Evolutionary conservation across 177 flowering plant species (phyloP).

Genomic region (Vitis hybrid): DNA sequence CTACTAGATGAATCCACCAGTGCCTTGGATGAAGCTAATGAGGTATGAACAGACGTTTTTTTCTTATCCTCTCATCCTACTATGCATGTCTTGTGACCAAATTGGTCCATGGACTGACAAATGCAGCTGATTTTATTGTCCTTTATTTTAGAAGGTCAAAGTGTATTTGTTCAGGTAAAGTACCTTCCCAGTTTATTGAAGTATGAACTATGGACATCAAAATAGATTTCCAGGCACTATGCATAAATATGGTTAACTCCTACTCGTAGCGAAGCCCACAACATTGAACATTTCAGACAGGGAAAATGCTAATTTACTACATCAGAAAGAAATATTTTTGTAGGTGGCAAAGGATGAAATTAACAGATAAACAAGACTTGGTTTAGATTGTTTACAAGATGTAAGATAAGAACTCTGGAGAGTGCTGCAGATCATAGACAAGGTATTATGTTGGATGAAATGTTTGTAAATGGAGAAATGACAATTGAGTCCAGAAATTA

Average conservation of each 20-base stretch:
- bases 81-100: not conserved
- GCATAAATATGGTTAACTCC: not conserved
- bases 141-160: not conserved
- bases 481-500: not conserved
- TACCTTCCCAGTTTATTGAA: not conserved
- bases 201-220: not conserved
- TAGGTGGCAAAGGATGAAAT: not conserved
- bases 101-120: not conserved
- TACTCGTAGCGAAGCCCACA: too few species aligned
- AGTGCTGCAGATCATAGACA: not conserved
- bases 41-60: slow-evolving; percentile 44
- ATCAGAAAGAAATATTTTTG: too few species aligned
- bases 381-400: not conserved
- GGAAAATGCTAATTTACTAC: too few species aligned
- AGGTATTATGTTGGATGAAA: not conserved
- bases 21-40: slow-evolving; percentile 91
- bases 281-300: too few species aligned
- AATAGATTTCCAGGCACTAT: not conserved
- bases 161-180: too few species aligned
- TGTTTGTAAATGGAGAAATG: too few species aligned
- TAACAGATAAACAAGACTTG: not conserved
- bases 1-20: slow-evolving; percentile 94
- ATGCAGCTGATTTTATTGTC: not conserved
- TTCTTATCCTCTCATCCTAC: not conserved
- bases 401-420: not conserved